A percentile compares a stretch with the other conserved stretches of the same genome.
Conservation (phyloP, 495 filamentous ascomycete genomes). For the Penicillium pancosmium region DNA sequence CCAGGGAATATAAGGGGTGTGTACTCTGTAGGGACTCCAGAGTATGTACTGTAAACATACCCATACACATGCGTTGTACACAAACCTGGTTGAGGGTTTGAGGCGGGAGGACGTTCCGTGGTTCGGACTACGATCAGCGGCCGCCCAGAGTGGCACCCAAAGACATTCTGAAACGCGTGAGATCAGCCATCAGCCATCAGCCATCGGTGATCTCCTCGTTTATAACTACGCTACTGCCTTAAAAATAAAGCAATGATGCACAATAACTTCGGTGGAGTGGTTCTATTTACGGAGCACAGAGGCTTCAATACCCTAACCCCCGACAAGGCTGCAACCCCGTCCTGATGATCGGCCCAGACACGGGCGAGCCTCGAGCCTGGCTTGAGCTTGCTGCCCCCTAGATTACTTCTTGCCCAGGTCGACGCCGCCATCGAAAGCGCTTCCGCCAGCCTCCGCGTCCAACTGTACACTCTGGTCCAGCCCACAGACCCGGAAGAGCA, state of each 20-base stretch:
- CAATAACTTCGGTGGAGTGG: constrained; percentile 11
- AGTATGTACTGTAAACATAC: too few species aligned
- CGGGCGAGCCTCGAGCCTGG: neutral
- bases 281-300: constrained; percentile 23
- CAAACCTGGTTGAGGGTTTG: neutral
- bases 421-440: constrained; percentile 46
- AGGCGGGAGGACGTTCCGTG: constrained; percentile 11
- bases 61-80: neutral
- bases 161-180: constrained; percentile 17
- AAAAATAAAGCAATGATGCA: constrained; percentile 8
- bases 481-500: constrained; percentile 62
- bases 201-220: neutral
- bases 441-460: constrained; percentile 60
- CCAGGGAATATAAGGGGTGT: neutral
- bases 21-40: too few species aligned
- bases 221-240: constrained; percentile 2
- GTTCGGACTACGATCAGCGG: constrained; percentile 14
- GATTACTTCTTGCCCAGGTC: constrained; percentile 28
- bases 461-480: constrained; percentile 59
- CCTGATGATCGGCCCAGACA: neutral
- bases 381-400: neutral
- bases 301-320: neutral
- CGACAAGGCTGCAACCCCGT: neutral
- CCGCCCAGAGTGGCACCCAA: constrained; percentile 1
- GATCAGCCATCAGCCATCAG: constrained; percentile 1